phyloP scores from a whole-genome alignment of 768 basidiomycete genomes.

The Dioszegia crocea region DNA sequence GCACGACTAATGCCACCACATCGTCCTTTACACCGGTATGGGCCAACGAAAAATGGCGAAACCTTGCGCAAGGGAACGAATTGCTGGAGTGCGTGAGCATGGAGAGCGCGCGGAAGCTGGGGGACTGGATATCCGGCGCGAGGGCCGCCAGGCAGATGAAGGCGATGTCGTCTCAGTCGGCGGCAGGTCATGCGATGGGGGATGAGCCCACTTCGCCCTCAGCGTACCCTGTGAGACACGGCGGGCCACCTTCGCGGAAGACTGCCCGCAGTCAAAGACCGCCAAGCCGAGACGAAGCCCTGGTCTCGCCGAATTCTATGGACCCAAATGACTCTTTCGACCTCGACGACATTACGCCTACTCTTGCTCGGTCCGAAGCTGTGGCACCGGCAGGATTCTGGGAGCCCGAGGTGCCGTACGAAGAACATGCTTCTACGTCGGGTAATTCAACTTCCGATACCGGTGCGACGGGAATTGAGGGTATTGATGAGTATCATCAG shows the following conservation, averaged over 20 bases:
- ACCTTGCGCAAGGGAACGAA: conserved; percentile 20
- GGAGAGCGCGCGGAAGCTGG: conserved; percentile 28
- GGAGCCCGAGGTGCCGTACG: conserved; percentile 34
- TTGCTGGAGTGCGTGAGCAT: conserved; percentile 37
- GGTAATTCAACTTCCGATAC: conserved; percentile 15
- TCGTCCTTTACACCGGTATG: conserved; percentile 30
- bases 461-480: conserved; percentile 16
- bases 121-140: conserved; percentile 40
- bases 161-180: neutral
- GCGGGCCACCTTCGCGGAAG: too few relatives aligned
- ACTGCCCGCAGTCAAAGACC: too few relatives aligned
- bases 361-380: neutral
- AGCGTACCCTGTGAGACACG: too few relatives aligned
- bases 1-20: conserved; percentile 11
- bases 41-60: conserved; percentile 34
- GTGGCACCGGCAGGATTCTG: conserved; percentile 28
- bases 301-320: neutral
- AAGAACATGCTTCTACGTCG: conserved; percentile 24
- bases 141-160: conserved; percentile 11
- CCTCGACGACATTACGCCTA: conserved; percentile 2
- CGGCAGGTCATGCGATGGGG: neutral
- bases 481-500: conserved; percentile 8
- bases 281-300: too few relatives aligned
- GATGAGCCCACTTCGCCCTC: too few relatives aligned
- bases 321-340: neutral